Conservation (phyloP, 208 protist genomes). For the Acanthamoeba castellanii region DNA sequence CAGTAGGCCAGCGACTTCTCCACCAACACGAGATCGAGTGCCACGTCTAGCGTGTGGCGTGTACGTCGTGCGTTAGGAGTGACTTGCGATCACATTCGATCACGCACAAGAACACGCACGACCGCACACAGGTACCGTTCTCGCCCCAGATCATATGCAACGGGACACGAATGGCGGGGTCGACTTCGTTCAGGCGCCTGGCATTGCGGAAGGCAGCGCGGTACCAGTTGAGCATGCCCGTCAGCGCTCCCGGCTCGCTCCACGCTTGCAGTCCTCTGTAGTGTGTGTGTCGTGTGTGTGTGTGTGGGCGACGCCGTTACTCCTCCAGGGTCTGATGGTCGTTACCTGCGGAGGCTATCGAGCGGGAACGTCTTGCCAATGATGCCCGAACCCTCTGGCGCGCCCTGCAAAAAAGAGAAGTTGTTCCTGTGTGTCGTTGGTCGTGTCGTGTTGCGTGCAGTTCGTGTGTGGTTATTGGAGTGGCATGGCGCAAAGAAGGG, state of each 20-base stretch:
- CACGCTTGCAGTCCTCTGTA: slow-evolving; percentile 44
- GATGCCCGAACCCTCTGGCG: not conserved
- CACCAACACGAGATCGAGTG: slow-evolving; percentile 1
- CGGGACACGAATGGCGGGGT: slow-evolving; percentile 5
- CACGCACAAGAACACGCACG: no score
- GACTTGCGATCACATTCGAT: no score
- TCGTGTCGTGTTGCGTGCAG: no score
- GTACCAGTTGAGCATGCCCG: slow-evolving; percentile 56
- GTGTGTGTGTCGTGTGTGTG: no score
- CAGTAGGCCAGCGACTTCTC: slow-evolving; percentile 7
- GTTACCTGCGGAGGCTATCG: not conserved
- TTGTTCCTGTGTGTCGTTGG: no score
- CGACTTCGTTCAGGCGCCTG: not conserved
- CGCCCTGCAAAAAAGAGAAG: not conserved
- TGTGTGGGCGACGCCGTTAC: not conserved
- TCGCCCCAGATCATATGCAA: slow-evolving; percentile 9
- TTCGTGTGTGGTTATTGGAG: no score
- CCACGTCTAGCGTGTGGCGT: not conserved
- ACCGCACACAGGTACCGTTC: not conserved
- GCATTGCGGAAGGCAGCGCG: not conserved
- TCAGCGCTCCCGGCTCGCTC: slow-evolving; percentile 13
- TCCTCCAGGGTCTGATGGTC: no score
- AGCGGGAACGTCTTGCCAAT: not conserved
- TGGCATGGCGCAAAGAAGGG: no score
- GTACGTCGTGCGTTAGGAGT: not conserved